Evolutionary conservation across 345 rosid species (phyloP), one percentile per base, ranked within the genome.

Genomic region (Anacardium occidentale): DNA sequence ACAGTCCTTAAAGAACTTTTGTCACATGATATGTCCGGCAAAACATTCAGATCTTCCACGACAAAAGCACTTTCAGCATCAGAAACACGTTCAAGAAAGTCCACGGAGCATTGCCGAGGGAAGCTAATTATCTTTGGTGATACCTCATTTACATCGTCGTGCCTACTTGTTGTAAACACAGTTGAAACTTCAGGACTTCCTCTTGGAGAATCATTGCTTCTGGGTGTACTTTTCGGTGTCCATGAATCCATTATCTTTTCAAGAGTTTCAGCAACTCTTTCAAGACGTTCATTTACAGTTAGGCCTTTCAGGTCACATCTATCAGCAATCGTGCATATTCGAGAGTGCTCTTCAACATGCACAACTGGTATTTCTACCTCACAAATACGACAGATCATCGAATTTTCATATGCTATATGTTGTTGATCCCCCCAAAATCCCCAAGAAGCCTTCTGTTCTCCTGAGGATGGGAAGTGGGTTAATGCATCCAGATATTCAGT

Each of bases 331-430:
- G 97, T 92, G 76, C 98, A 95, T 74, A 95, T 91, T 21, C 85
- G 80, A 83, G 99, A 95, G 83, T 95, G 99, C 78, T 92, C 98
- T 83, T 91, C 97, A 58, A 95, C 99, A 74, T 92, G 99, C 62
- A 92, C 97, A 61, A 89, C 89, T n/a, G 99, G 99, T 86, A 95
- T 95, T 80, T 92, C 97, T 51, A 92, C 97, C 87, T 95, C 99
- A 82, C 99, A 95, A 51, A 95, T 95, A 24, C 99, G 91, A 32
- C 99, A 95, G 71, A 95, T 95, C 98, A 95, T 95, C 20, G 89
- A 85, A 85, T 89, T 87, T 66, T 89, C 99, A 74, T 85, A 94
- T 21, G 93, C 69, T 64, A 85, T 61, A 64, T 80, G 83, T 32
- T 87, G 88, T 66, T 83, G 82, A 54, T 91, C 87, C 21, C 81